Evolutionary conservation across 805 yeast genomes (phyloP).

Genomic region (Ascoidea rubescens): DNA sequence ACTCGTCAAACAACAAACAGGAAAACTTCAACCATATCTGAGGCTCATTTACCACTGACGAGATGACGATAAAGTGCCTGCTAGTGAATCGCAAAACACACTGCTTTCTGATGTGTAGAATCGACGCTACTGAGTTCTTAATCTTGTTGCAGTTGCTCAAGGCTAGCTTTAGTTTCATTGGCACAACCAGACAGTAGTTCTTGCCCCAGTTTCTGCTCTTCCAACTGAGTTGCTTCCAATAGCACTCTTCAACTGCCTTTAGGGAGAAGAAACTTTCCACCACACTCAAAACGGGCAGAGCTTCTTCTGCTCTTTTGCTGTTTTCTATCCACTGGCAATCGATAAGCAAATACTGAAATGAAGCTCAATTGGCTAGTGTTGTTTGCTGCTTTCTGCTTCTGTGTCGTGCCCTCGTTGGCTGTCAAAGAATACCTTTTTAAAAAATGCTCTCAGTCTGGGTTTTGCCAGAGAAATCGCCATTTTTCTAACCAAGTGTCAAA

Average conservation of each 20-base stretch:
- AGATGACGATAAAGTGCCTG: slow-evolving; percentile 32
- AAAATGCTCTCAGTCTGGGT: slow-evolving; percentile 68
- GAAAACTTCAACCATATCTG: slow-evolving; percentile 55
- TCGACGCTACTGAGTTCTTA: slow-evolving; percentile 29
- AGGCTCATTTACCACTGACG: slow-evolving; percentile 41
- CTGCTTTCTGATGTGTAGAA: slow-evolving; percentile 36
- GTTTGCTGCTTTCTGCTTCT: background rate
- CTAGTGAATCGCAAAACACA: slow-evolving; percentile 46
- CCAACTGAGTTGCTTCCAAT: background rate
- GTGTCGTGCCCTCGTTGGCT: slow-evolving; percentile 13
- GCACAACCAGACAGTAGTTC: too few relatives aligned
- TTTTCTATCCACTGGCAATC: background rate
- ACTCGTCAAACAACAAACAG: slow-evolving; percentile 29
- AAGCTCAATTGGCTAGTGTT: background rate
- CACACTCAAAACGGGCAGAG: background rate
- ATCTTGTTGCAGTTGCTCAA: background rate
- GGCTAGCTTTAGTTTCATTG: background rate
- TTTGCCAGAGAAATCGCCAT: slow-evolving; percentile 67
- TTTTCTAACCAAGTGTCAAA: slow-evolving; percentile 33
- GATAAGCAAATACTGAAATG: background rate
- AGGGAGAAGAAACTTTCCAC: background rate
- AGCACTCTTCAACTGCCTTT: background rate
- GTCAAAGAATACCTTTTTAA: slow-evolving; percentile 63
- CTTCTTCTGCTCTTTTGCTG: background rate
- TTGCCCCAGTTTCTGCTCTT: too few relatives aligned